These are phyloP conservation scores for Ustilaginoidea virens DNA, from an alignment of 2,329 filamentous ascomycete species.

Conservation along the genomic window DNA sequence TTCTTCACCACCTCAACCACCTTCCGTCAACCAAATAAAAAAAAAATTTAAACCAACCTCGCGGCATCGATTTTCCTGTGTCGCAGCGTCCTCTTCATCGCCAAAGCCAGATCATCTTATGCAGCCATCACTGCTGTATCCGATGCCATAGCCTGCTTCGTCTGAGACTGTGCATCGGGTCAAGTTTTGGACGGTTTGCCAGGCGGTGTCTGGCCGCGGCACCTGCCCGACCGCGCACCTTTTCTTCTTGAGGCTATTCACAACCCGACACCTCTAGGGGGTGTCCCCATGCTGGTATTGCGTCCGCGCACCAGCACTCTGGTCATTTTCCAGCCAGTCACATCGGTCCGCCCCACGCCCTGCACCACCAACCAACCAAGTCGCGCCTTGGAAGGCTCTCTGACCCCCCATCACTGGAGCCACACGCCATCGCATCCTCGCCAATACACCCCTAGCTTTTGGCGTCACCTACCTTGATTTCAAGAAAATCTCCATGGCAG, in stretches of 20 bases:
- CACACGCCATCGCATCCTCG: slow-evolving; percentile 3
- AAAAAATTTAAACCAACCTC: slow-evolving; percentile 10
- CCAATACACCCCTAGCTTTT: slow-evolving; percentile 4
- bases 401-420: slow-evolving; percentile 2
- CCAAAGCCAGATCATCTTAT: slow-evolving; percentile 20
- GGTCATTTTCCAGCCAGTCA: slow-evolving; percentile 9
- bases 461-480: no score
- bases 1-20: slow-evolving; percentile 17
- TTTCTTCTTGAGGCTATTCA: slow-evolving; percentile 25
- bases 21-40: slow-evolving; percentile 19
- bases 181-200: slow-evolving; percentile 4
- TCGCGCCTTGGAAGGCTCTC: background rate
- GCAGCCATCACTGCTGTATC: slow-evolving; percentile 15
- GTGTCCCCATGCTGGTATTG: no score
- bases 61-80: slow-evolving; percentile 26
- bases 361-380: slow-evolving; percentile 4
- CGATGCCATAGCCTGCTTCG: slow-evolving; percentile 10
- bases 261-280: no score
- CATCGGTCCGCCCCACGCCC: slow-evolving; percentile 6
- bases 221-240: slow-evolving; percentile 8
- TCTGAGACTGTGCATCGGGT: no score
- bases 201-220: slow-evolving; percentile 5
- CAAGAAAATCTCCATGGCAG: no score
- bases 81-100: slow-evolving; percentile 18
- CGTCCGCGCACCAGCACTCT: no score